Evolutionary conservation across 2,329 filamentous ascomycete genomes (phyloP), one percentile per base, ranked within the genome.

Genomic region (Stagonosporopsis rhizophila): DNA sequence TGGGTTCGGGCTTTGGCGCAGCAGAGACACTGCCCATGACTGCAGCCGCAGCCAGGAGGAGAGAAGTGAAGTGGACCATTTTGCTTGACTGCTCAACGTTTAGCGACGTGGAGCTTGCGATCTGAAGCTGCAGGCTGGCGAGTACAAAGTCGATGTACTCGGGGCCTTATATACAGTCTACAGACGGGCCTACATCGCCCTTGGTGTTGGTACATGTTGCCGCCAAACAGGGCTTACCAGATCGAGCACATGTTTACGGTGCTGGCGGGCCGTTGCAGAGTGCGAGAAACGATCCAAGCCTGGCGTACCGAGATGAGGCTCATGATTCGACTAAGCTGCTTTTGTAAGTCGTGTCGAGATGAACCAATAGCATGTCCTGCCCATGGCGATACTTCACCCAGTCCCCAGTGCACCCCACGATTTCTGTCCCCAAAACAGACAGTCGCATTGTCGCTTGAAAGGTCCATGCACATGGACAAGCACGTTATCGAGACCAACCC

Each of bases 21-120:
- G 66, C 67, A 30, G 61, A 53, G 12, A 48, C 62, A 34, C 56
- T 60, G 39, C 62, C 58, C 15, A 62, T 57, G 20, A 66, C 39
- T 20, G 65, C 59, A 34, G 61, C 62, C 19, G 66, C 61, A 14
- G 66, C 66, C 52, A 70, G 56, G 39, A 68, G 48, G 19, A 69
- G 55, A 14, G 62, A 60, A 28, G 61, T 68, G 39, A 70, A 38
- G 46, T 65, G 61, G n/a, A 70, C 67, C 67, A 70, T 70, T 19
- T 42, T 66, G 59, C 35, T 25, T 22, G 53, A 52, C 27, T 17
- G 3, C 34, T 23, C 34, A 23, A 25, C 41, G 19, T 23, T 22
- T 38, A 39, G 22, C 39, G 42, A 39, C 19, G 28, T 42, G 52
- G 23, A 42, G 41, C 46, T 46, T 23, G 41, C 7, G 23, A 28